A percentile compares a stretch with the other conserved stretches of the same genome.
These are phyloP conservation scores for Geotrichum reessii DNA, from an alignment of 1,139 yeast genomes.

Conservation along the genomic window DNA sequence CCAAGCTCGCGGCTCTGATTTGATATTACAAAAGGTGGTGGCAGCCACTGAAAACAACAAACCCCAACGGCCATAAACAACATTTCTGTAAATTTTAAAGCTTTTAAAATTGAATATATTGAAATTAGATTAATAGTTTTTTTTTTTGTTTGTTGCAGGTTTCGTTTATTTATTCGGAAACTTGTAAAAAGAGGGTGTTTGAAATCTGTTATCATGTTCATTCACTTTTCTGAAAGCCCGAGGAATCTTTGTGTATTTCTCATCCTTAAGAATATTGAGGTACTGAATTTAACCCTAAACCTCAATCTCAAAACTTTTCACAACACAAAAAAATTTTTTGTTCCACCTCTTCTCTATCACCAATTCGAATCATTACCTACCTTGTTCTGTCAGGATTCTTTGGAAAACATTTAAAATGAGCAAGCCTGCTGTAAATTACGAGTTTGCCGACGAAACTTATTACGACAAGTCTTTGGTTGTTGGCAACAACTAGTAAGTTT, in stretches of 20 bases:
- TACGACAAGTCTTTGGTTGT: conserved; percentile 19
- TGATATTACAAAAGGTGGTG: not conserved
- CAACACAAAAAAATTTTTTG: not conserved
- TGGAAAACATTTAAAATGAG: conserved; percentile 7
- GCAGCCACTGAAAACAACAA: not conserved
- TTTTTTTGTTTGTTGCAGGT: no score
- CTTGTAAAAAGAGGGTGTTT: not conserved
- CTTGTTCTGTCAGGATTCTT: not conserved
- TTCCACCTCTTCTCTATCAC: not conserved
- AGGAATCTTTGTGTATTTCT: not conserved
- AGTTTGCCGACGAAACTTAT: conserved; percentile 16
- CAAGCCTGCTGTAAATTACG: conserved; percentile 9
- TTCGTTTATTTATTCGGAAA: no score
- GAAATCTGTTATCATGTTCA: not conserved
- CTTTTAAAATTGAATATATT: no score
- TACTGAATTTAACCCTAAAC: not conserved
- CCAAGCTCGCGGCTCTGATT: not conserved
- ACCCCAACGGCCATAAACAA: no score
- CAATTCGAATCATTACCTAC: not conserved
- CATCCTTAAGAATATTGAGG: not conserved
- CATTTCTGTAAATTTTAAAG: no score
- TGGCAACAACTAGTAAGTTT: conserved; percentile 20
- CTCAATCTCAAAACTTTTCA: not conserved
- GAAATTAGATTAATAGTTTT: no score
- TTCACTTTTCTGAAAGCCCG: not conserved